Base-by-base conservation (phyloP, 2,329 filamentous ascomycete species). In the Aotearoamyces nothofagi region DNA sequence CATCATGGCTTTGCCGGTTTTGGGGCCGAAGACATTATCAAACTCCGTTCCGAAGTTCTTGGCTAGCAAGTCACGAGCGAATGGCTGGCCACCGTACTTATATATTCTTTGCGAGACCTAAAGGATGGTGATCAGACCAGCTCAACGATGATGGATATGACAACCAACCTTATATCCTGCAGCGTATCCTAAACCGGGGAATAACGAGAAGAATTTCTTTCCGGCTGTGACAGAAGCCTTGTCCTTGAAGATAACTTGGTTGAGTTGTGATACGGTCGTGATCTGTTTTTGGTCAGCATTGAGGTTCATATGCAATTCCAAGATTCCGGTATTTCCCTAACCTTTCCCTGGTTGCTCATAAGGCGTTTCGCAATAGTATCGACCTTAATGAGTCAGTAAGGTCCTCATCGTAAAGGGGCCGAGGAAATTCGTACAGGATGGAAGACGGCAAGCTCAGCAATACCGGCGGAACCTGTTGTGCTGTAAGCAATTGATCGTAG, bases 301-400 rank as follows among this genome's bases (percentile, higher is more conserved):
- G 19, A 20, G 13, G 6, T 28, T 25, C 27, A 15, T 20, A 7
- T 8, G 19, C 19, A 20, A 20, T 22, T 22, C 26, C 9, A 16
- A 8, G 8, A 17, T 36, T 20, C 16, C 4, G 22, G 2, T 17
- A 25, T 22, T 32, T 31, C 28, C 41, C 57, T 43, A 53, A 80
- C 69, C 60, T 65, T 81, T 51, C 72, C 73, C 55, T 92, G 78
- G 59, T 98, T 94, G 72, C 84, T 94, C 90, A 98, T 98, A 58
- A 98, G 72, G 44, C 90, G 82, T 68, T 98, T 98, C 39, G 90
- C 87, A 48, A 92, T 94, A 28, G 90, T 98, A 60, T 98, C 90
- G 54, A 98, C 82, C 80, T 87, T 47, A 33, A 43, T 50, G 44
- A 43, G 37, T 35, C 53, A 40, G 42, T 41, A 36, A 33, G 26